These are phyloP conservation scores for Epichloe brachyelytri DNA, from an alignment of 2,329 filamentous ascomycete species.

Conservation along the genomic window DNA sequence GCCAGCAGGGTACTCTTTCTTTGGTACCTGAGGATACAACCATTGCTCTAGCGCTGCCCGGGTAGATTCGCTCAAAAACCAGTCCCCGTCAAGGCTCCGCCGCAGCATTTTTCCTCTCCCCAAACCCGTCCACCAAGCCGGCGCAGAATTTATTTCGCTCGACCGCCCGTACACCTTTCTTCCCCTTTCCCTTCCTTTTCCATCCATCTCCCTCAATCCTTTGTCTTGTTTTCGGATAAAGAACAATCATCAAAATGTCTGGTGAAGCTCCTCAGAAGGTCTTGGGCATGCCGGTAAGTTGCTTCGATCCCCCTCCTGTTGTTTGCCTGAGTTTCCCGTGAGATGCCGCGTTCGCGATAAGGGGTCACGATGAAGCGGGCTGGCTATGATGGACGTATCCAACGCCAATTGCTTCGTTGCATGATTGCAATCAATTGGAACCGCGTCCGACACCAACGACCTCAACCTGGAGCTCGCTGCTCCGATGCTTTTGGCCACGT, in stretches of 20 bases:
- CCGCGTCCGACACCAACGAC: not conserved
- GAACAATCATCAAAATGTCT: conserved; percentile 39
- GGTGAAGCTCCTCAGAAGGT: conserved; percentile 41
- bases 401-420: conserved; percentile 10
- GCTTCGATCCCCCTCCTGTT: conserved; percentile 1
- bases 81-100: conserved; percentile 30
- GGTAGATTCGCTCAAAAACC: conserved; percentile 43
- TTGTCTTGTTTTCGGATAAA: conserved; percentile 31
- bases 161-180: conserved; percentile 25
- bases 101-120: conserved; percentile 38
- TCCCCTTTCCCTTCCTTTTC: conserved; percentile 30
- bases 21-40: conserved; percentile 8
- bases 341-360: conserved; percentile 19
- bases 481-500: not conserved
- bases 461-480: not conserved
- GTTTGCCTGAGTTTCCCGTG: conserved; percentile 6
- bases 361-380: conserved; percentile 2
- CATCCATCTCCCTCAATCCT: conserved; percentile 49
- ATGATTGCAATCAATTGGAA: conserved; percentile 1
- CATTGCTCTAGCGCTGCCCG: conserved; percentile 22
- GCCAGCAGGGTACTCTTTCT: not conserved
- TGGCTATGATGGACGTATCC: conserved; percentile 2
- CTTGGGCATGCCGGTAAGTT: conserved; percentile 56
- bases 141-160: conserved; percentile 33
- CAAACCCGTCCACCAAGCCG: conserved; percentile 30